A percentile compares a stretch with the other conserved stretches of the same genome.
Conservation (phyloP, 2,329 filamentous ascomycete genomes). For the Fusarium mangiferae region DNA sequence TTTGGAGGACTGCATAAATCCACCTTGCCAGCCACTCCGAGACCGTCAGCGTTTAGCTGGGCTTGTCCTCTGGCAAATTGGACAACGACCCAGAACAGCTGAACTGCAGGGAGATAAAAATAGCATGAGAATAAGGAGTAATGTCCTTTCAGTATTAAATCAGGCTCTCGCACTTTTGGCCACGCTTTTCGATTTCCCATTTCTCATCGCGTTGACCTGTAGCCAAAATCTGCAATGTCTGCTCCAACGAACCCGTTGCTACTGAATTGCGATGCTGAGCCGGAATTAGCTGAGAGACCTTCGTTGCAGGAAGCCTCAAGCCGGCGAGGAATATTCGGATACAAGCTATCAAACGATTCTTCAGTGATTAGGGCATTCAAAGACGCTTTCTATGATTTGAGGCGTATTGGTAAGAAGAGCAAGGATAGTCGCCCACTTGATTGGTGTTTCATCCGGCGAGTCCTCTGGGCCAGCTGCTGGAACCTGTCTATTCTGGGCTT, state of each 20-base stretch:
- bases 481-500: not conserved
- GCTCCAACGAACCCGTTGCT: accelerated
- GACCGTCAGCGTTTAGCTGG: not conserved
- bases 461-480: not conserved
- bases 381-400: not conserved
- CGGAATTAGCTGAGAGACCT: not conserved
- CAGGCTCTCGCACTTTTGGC: not conserved
- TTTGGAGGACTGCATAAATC: not conserved
- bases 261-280: not conserved
- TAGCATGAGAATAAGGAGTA: not conserved
- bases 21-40: too few relatives aligned
- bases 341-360: accelerated
- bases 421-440: too few relatives aligned
- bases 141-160: not conserved
- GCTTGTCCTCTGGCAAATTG: not conserved
- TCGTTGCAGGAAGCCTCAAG: not conserved
- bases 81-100: not conserved
- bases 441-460: not conserved
- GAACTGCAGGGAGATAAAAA: not conserved
- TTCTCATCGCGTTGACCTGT: accelerated
- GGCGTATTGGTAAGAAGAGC: too few relatives aligned
- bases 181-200: not conserved
- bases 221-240: not conserved
- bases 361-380: accelerated
- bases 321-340: not conserved